Evolutionary conservation across 768 basidiomycete genomes (phyloP).

Genomic region (Suillus clintonianus): DNA sequence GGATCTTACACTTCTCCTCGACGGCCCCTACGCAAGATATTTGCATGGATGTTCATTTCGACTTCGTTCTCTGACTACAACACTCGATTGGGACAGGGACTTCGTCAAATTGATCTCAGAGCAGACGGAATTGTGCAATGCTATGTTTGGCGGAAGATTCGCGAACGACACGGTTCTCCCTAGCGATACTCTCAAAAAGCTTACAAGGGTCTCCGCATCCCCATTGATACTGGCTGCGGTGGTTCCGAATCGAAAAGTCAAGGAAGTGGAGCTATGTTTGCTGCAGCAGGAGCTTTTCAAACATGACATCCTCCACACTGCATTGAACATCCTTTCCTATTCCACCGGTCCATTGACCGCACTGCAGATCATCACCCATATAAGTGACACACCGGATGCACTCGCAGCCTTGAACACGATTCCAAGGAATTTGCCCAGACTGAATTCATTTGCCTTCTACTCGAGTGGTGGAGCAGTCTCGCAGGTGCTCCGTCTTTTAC

Average conservation of each 20-base stretch:
- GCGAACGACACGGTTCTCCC: slow-evolving; percentile 12
- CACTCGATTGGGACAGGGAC: slow-evolving; percentile 23
- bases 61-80: slow-evolving; percentile 24
- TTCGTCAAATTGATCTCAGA: slow-evolving; percentile 22
- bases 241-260: slow-evolving; percentile 23
- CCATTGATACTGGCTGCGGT: slow-evolving; percentile 26
- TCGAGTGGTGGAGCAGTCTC: slow-evolving; percentile 26
- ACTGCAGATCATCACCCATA: slow-evolving; percentile 23
- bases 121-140: slow-evolving; percentile 17
- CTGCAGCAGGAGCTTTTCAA: slow-evolving; percentile 25
- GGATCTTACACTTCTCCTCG: slow-evolving; percentile 25
- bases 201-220: slow-evolving; percentile 24
- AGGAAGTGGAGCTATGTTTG: slow-evolving; percentile 27
- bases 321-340: slow-evolving; percentile 20
- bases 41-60: slow-evolving; percentile 24
- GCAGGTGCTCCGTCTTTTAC: slow-evolving; percentile 11
- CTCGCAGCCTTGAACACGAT: slow-evolving; percentile 21
- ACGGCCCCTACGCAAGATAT: slow-evolving; percentile 19
- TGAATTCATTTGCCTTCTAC: slow-evolving; percentile 23
- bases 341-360: slow-evolving; percentile 21
- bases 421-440: slow-evolving; percentile 16
- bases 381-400: slow-evolving; percentile 14
- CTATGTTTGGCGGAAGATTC: slow-evolving; percentile 25
- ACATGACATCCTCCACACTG: slow-evolving; percentile 22
- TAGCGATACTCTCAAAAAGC: slow-evolving; percentile 14